A percentile compares a stretch with the other conserved stretches of the same genome.
phyloP scores from a whole-genome alignment of 352 stramenopile genomes.

The Thalassiosira hispida region DNA sequence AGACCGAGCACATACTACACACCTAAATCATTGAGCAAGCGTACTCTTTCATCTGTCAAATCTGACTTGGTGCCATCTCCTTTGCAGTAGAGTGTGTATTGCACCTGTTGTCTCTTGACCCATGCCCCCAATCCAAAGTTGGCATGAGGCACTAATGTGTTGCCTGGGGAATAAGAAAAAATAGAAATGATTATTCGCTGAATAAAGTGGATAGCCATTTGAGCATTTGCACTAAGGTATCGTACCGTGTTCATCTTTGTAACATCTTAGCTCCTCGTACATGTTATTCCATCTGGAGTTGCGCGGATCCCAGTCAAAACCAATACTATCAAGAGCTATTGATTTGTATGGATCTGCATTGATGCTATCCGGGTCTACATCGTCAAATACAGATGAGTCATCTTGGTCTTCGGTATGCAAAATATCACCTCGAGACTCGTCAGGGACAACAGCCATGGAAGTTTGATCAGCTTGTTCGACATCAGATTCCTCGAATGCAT shows the following conservation, averaged over 20 bases:
- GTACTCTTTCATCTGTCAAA: constrained; percentile 41
- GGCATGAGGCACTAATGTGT: constrained; percentile 36
- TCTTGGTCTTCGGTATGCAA: constrained; percentile 11
- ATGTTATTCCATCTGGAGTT: constrained; percentile 40
- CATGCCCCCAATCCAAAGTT: constrained; percentile 38
- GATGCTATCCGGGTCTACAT: constrained; percentile 35
- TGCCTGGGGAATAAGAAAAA: constrained; percentile 4
- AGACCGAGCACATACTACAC: no score
- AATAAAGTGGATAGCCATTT: neutral
- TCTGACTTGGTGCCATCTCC: constrained; percentile 23
- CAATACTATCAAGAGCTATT: constrained; percentile 36
- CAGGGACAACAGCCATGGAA: constrained; percentile 5
- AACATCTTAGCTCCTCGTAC: constrained; percentile 20
- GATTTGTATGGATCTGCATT: constrained; percentile 40
- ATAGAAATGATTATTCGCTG: constrained; percentile 6
- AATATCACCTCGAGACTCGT: constrained; percentile 4
- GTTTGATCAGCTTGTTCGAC: neutral
- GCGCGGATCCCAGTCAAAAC: constrained; percentile 44
- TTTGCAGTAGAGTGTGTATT: constrained; percentile 36
- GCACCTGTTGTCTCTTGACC: constrained; percentile 42
- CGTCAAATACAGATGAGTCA: constrained; percentile 31
- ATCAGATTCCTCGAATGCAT: constrained; percentile 7
- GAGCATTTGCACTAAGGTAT: neutral
- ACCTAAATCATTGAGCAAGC: constrained; percentile 28
- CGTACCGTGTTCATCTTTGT: constrained; percentile 23